Evolutionary conservation across 2,329 filamentous ascomycete species (phyloP).

Genomic region (Nannizzia gypsea): DNA sequence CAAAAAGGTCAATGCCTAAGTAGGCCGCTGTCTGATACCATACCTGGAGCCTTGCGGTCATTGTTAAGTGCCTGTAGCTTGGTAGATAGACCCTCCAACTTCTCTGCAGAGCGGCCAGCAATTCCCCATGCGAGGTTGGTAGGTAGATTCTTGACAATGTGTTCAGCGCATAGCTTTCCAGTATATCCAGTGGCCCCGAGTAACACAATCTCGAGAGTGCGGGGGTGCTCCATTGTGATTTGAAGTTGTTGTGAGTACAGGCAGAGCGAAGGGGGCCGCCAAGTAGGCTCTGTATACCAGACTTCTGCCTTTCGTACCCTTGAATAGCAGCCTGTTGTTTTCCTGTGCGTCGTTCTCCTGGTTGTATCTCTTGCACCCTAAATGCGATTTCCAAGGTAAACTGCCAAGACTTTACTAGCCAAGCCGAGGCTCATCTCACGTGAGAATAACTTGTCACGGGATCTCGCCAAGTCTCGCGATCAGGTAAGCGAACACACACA

Average conservation of each 20-base stretch:
- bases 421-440: background rate
- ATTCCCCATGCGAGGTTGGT: conserved; percentile 78
- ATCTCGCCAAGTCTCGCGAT: conserved; percentile 9
- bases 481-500: conserved; percentile 17
- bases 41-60: conserved; percentile 59
- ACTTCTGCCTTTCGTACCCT: background rate
- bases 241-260: background rate
- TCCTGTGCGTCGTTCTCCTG: too few species aligned
- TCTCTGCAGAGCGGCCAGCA: conserved; percentile 66
- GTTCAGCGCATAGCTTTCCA: conserved; percentile 61
- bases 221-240: conserved; percentile 15
- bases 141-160: conserved; percentile 58
- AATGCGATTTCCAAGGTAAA: background rate
- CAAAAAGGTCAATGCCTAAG: conserved; percentile 15
- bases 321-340: background rate
- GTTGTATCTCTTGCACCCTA: background rate
- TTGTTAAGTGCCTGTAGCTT: conserved; percentile 56
- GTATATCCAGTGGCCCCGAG: conserved; percentile 72
- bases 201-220: conserved; percentile 53
- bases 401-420: background rate
- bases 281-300: background rate
- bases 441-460: background rate
- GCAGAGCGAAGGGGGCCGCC: background rate
- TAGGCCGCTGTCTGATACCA: too few species aligned
- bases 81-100: conserved; percentile 57